Base-by-base conservation (phyloP, 495 filamentous ascomycete species). In the Darksidea phi region DNA sequence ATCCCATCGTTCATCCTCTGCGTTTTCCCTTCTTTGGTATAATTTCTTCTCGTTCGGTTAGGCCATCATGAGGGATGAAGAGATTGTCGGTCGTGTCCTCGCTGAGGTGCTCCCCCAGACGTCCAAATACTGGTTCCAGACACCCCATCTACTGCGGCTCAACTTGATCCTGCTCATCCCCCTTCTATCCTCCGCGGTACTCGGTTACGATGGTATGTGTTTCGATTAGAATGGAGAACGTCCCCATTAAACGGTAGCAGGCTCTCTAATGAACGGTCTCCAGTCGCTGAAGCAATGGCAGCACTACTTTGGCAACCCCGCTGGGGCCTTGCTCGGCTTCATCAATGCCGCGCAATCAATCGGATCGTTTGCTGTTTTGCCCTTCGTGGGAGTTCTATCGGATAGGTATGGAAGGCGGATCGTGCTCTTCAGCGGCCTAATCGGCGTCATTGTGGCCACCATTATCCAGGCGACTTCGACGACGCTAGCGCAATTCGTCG, bases 281-380 rank as follows among this genome's bases (percentile, higher is more conserved):
- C 68, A 75, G 48, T 62, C 71, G 8, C 62, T 77, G 56, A 45
- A 48, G 0, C 58, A 62, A 8, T 77, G 74, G 74, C 68, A 74
- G 36, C 53, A 65, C n/a, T 71, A 70, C 61, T 76, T 73, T 53
- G 71, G 25, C 45, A 83, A 55, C 85, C 85, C 0, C 26, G 62
- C 50, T 15, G 79, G 78, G 4, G 70, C 76, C 1, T 69, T 73
- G 43, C 78, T 85, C 23, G 86, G 84, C 71, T 76, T 24, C 21
- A 41, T 54, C n/a, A 54, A 54, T 24, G 50, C 50, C n/a, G 43
- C 24, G 18, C 24, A 47, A 20, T 24, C 43, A 10, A 47, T 47
- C 8, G 43, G 50, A 32, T 32, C 28, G 28, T 3, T 32, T 3
- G 28, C 10, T 32, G 28, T 32, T 4, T 32, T 32, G 28, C 28